Evolutionary conservation across 169 alveolate species (phyloP), one percentile per base, ranked within the genome.

Genomic region (Cryptosporidium meleagridis): DNA sequence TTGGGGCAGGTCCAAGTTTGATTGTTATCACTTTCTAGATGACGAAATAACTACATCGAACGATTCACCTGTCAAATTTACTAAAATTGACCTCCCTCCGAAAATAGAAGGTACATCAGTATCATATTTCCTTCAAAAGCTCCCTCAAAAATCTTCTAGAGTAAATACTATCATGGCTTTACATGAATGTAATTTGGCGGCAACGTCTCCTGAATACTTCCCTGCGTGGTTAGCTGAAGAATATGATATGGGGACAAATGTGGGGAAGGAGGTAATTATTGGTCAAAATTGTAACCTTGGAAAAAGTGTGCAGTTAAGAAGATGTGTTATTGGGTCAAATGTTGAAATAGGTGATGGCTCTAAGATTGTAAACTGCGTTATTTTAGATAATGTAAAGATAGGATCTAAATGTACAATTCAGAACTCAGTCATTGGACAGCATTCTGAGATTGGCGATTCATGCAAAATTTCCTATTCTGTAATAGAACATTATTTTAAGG

Each of bases 1-100:
- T 18, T 80, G 89, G 89, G 75, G 89, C 10, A 80, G 73, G 70
- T 80, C 89, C 26, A 80, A 80, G 35, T 80, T 80, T 35, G 89
- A 80, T 48, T 80, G 89, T 80, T 14, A 62, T 16, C 39, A 39
- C 44, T 67, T 80, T 48, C 80, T 48, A 39, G 89, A 80, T 39
- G 70, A 72, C 4, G 69, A 51, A 48, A 53, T 31, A 14, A 73
- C 59, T 35, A 31, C 18, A 2, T 41, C 85, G 12, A 41, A 58
- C 6, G 61, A 9, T 31, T 35, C 51, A 1, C 29, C 72, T 2
- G 23, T 65, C 1, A 80, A 35, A 65, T 80, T 39, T 23, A 80
- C 89, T 6, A 80, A 80, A 48, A 67, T 67, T 18, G 31, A 61
- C 35, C 75, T 67, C 2, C 89, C 89, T 80, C 89, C 89, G 10